These are phyloP conservation scores for Candida buenavistaensis DNA, from an alignment of 1,139 yeast genomes.

Conservation along the genomic window DNA sequence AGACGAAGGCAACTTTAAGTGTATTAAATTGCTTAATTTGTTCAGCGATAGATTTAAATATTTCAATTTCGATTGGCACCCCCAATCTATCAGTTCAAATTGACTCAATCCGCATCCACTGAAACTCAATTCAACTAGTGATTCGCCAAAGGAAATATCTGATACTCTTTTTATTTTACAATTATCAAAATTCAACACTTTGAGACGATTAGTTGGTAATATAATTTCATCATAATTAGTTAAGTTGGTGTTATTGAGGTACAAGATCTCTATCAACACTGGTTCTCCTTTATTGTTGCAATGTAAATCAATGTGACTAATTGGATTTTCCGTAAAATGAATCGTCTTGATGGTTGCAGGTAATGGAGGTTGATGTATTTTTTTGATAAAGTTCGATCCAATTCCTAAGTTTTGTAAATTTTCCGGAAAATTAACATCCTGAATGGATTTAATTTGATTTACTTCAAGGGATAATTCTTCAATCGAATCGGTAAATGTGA, in stretches of 20 bases:
- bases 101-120: slow-evolving; percentile 20
- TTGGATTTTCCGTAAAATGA: slow-evolving; percentile 26
- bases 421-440: slow-evolving; percentile 21
- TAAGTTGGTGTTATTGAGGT: slow-evolving; percentile 21
- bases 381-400: slow-evolving; percentile 21
- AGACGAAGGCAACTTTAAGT: slow-evolving; percentile 14
- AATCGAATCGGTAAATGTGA: slow-evolving; percentile 21
- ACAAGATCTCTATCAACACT: slow-evolving; percentile 18
- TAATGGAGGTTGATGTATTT: slow-evolving; percentile 15
- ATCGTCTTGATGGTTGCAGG: slow-evolving; percentile 19
- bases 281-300: slow-evolving; percentile 17
- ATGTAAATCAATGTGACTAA: slow-evolving; percentile 18
- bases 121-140: slow-evolving; percentile 21
- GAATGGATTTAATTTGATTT: slow-evolving; percentile 21
- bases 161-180: slow-evolving; percentile 16
- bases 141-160: slow-evolving; percentile 14
- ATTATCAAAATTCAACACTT: slow-evolving; percentile 23
- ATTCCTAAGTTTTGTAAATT: slow-evolving; percentile 20
- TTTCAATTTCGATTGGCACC: slow-evolving; percentile 12
- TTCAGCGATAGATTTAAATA: slow-evolving; percentile 18
- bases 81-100: slow-evolving; percentile 17
- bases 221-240: slow-evolving; percentile 15
- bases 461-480: slow-evolving; percentile 22
- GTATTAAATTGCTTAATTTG: slow-evolving; percentile 10
- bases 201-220: slow-evolving; percentile 16